Base-by-base conservation (phyloP, 2,329 filamentous ascomycete species). In the Hymenoscyphus scutula region DNA sequence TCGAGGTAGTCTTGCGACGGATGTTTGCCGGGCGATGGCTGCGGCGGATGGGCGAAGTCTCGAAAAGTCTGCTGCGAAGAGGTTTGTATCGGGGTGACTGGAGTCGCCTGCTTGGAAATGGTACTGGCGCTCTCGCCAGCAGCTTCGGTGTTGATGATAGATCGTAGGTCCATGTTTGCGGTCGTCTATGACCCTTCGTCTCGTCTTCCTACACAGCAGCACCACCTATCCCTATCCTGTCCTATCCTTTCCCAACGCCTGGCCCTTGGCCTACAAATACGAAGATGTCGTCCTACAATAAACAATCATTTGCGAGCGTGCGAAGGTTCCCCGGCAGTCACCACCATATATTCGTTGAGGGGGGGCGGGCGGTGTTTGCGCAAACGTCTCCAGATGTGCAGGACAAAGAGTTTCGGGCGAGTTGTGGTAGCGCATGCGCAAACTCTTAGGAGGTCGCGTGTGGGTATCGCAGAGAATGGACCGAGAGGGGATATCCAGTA, bases 141-240 rank as follows among this genome's bases (percentile, higher is more conserved):
- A 62, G 69, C 71, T 66, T 74, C 73, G 29, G 63, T 77, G 71
- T 82, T 82, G 76, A 82, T 80, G 69, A 82, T 82, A 61, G 78
- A 80, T 72, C 79, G 77, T 72, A 82, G 76, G 74, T 82, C 80
- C 80, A 82, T 82, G 71, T 72, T 74, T 72, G 72, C 70, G 71
- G 67, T 63, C 65, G 56, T 64, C 59, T 63, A 60, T 59, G 60
- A 1, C n/a, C 32, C 34, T 48, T n/a, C n/a, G n/a, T n/a, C n/a
- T n/a, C n/a, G n/a, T n/a, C n/a, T 19, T 48, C 19, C 19, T 15
- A 51, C 6, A n/a, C 19, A 23, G 23, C 45, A 51, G 45, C 4
- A 51, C n/a, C 38, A 17, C 38, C 38, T 45, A 7, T 45, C 17
- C 38, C 38, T 45, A 19, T 45, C n/a, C n/a, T 45, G 3, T 45